phyloP scores from a whole-genome alignment of 1,284 basidiomycete species.

The Nidula niveotomentosa region DNA sequence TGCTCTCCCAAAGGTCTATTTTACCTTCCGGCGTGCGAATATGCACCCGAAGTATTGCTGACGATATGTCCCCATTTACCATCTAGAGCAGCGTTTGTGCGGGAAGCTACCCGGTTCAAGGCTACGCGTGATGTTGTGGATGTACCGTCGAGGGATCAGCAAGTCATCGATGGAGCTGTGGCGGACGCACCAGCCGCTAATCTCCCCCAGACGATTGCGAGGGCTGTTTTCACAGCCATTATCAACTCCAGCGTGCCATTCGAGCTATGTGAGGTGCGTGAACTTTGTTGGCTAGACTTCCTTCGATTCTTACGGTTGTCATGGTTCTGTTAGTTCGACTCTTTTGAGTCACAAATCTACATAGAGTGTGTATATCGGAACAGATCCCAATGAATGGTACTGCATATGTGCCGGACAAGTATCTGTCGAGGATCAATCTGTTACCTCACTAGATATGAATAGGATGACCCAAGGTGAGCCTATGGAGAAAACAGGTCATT shows the following conservation, averaged over 20 bases:
- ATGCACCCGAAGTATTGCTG: neutral
- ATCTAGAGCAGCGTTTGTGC: constrained; percentile 17
- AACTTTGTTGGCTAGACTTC: neutral
- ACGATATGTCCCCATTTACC: neutral
- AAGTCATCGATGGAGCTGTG: constrained; percentile 18
- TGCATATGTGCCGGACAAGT: neutral
- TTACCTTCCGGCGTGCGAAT: neutral
- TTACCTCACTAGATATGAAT: neutral
- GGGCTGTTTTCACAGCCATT: constrained; percentile 16
- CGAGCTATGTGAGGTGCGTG: constrained; percentile 19
- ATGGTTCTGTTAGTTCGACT: constrained; percentile 9
- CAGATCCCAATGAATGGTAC: too few species aligned
- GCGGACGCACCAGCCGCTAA: constrained; percentile 10
- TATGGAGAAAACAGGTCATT: too few species aligned
- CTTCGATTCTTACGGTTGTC: neutral
- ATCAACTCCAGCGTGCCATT: constrained; percentile 18
- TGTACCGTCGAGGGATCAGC: constrained; percentile 16
- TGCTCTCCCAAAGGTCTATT: constrained; percentile 18
- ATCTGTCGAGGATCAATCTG: neutral
- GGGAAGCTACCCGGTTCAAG: constrained; percentile 22
- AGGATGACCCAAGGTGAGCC: neutral
- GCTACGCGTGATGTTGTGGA: constrained; percentile 14
- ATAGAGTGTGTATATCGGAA: too few species aligned
- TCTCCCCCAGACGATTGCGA: constrained; percentile 15
- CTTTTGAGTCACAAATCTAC: too few species aligned